These are phyloP conservation scores for Boletus pseudopeckii DNA, from an alignment of 768 basidiomycete species.

Conservation along the genomic window DNA sequence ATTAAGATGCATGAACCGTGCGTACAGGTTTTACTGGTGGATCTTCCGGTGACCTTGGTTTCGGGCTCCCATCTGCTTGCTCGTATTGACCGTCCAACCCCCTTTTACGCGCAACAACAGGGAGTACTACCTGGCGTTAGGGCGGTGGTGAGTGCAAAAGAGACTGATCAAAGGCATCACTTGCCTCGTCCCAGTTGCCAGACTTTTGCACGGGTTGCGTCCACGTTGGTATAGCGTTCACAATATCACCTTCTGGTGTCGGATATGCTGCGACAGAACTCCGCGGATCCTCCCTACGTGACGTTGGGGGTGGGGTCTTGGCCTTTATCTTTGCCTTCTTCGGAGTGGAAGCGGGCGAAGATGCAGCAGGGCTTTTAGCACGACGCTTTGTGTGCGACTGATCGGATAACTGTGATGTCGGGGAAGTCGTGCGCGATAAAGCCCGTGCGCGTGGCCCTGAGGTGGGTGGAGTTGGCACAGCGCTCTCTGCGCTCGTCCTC, in stretches of 20 bases:
- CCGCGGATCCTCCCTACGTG: constrained; percentile 43
- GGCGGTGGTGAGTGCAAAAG: constrained; percentile 7
- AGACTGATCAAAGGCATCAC: constrained; percentile 17
- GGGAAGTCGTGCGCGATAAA: constrained; percentile 27
- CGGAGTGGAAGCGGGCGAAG: constrained; percentile 36
- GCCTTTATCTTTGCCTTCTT: constrained; percentile 39
- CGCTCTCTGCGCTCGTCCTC: constrained; percentile 40
- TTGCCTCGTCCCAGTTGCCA: constrained; percentile 84
- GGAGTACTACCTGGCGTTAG: constrained; percentile 64
- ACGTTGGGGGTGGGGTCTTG: constrained; percentile 31
- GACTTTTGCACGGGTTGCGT: constrained; percentile 64
- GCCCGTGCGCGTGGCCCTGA: constrained; percentile 24
- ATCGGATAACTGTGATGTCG: constrained; percentile 27
- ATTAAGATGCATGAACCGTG: constrained; percentile 6
- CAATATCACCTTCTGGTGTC: constrained; percentile 49
- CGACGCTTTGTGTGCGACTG: constrained; percentile 42
- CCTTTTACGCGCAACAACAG: constrained; percentile 80
- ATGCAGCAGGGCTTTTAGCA: constrained; percentile 46
- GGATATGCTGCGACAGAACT: constrained; percentile 70
- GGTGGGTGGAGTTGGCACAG: constrained; percentile 34
- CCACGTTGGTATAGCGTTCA: constrained; percentile 80
- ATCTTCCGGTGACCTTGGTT: constrained; percentile 42
- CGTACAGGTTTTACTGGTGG: constrained; percentile 55
- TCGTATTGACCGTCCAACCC: constrained; percentile 71
- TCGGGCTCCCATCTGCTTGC: constrained; percentile 64